Evolutionary conservation across 257 asterid species (phyloP).

Genomic region (Nicotiana otophora): DNA sequence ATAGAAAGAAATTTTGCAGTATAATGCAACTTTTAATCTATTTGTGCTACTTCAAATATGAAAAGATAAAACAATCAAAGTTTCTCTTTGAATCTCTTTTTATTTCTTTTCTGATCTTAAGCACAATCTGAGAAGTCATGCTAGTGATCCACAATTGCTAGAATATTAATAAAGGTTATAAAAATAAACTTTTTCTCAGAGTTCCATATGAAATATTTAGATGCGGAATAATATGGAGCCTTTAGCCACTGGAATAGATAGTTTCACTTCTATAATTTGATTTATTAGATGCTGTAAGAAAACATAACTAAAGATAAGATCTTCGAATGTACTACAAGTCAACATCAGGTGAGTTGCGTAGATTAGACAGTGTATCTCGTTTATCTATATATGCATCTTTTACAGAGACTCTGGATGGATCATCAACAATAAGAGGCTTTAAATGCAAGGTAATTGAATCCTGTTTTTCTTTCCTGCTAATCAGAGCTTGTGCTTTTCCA

Average conservation of each 20-base stretch:
- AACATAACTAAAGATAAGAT: conserved; percentile 23
- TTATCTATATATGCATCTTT: conserved; percentile 94
- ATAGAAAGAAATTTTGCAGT: not conserved
- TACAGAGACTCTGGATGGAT: conserved; percentile 90
- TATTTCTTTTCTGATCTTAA: not conserved
- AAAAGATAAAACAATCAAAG: not conserved
- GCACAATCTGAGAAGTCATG: not conserved
- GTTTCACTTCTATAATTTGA: not conserved
- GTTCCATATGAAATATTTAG: not conserved
- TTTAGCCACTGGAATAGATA: not conserved
- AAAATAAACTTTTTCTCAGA: not conserved
- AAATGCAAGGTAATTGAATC: conserved; percentile 48
- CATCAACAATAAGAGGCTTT: conserved; percentile 88
- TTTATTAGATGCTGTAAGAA: not conserved
- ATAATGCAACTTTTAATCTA: not conserved
- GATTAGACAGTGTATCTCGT: conserved; percentile 94
- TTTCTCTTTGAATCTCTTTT: not conserved
- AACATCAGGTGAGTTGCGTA: conserved; percentile 89
- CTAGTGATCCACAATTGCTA: not conserved
- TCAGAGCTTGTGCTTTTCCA: not conserved
- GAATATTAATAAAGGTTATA: not conserved
- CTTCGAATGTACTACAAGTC: conserved; percentile 89
- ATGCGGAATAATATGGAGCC: not conserved
- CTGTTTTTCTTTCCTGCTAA: not conserved
- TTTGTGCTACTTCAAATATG: not conserved